Evolutionary conservation across 2,329 filamentous ascomycete species (phyloP).

Genomic region (Karstenula rhodostoma): DNA sequence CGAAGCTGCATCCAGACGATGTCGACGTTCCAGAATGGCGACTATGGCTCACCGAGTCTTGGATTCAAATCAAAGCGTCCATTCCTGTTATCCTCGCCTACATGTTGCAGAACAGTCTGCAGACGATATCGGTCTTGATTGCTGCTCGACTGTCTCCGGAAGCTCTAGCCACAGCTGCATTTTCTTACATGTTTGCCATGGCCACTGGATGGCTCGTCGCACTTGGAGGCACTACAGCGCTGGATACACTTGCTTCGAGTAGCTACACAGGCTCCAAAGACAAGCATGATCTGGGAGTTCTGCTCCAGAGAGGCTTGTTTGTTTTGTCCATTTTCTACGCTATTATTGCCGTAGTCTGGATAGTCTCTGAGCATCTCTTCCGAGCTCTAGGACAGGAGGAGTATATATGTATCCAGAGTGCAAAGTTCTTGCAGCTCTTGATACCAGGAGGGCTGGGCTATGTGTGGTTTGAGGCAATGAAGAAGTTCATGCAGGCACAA

Average conservation of each 20-base stretch:
- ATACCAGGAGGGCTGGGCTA: slow-evolving; percentile 86
- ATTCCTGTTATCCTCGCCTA: slow-evolving; percentile 85
- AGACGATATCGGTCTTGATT: slow-evolving; percentile 82
- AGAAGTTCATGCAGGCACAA: slow-evolving; percentile 67
- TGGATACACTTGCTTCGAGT: slow-evolving; percentile 84
- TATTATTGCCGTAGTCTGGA: slow-evolving; percentile 77
- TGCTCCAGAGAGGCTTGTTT: slow-evolving; percentile 79
- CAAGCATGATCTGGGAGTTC: slow-evolving; percentile 78
- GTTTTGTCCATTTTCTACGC: slow-evolving; percentile 77
- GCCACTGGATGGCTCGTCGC: slow-evolving; percentile 87
- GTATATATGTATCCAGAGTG: slow-evolving; percentile 69
- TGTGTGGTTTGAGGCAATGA: slow-evolving; percentile 84
- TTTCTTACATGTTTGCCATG: slow-evolving; percentile 95
- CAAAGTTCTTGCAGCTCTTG: slow-evolving; percentile 74
- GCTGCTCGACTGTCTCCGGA: slow-evolving; percentile 82
- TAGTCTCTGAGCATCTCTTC: slow-evolving; percentile 77
- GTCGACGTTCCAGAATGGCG: slow-evolving; percentile 8
- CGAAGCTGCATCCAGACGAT: slow-evolving; percentile 4
- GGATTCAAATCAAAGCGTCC: slow-evolving; percentile 72
- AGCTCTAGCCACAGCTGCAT: slow-evolving; percentile 81
- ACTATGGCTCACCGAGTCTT: slow-evolving; percentile 27
- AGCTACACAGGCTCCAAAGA: slow-evolving; percentile 83
- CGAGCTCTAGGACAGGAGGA: slow-evolving; percentile 78
- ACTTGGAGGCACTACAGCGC: slow-evolving; percentile 82
- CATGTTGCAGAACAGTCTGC: slow-evolving; percentile 83